Conservation (phyloP, 2,329 filamentous ascomycete genomes). For the Scedosporium minutisporum region DNA sequence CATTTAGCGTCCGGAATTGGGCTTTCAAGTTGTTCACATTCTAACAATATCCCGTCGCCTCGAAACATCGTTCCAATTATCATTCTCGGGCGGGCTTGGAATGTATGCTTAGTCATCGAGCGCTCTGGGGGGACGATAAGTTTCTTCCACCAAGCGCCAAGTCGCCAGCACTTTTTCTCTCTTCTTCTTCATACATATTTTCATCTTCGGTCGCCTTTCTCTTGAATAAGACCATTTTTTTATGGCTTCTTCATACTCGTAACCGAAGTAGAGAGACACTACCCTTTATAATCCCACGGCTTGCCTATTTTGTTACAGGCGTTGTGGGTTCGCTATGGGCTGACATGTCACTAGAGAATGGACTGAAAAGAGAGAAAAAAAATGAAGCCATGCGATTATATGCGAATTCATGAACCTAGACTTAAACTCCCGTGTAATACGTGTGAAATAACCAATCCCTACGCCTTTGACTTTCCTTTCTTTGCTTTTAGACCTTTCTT, state of each 20-base stretch:
- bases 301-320: slow-evolving; percentile 34
- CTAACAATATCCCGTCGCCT: neutral
- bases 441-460: slow-evolving; percentile 9
- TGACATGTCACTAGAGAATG: slow-evolving; percentile 29
- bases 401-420: slow-evolving; percentile 2
- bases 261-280: slow-evolving; percentile 43
- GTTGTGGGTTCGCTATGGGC: slow-evolving; percentile 54
- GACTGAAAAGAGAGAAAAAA: neutral
- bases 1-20: neutral
- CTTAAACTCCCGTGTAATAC: slow-evolving; percentile 5
- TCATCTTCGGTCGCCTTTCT: slow-evolving; percentile 26
- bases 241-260: slow-evolving; percentile 34
- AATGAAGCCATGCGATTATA: neutral
- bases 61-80: neutral
- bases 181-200: slow-evolving; percentile 40
- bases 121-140: neutral
- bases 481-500: slow-evolving; percentile 23
- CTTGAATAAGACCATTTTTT: slow-evolving; percentile 20
- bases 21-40: neutral
- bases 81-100: neutral
- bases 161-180: slow-evolving; percentile 15
- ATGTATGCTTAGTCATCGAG: neutral
- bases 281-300: slow-evolving; percentile 53
- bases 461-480: slow-evolving; percentile 18
- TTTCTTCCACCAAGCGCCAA: neutral